Evolutionary conservation across 163 green algal genomes (phyloP).

Genomic region (Smithsoniella earleae): DNA sequence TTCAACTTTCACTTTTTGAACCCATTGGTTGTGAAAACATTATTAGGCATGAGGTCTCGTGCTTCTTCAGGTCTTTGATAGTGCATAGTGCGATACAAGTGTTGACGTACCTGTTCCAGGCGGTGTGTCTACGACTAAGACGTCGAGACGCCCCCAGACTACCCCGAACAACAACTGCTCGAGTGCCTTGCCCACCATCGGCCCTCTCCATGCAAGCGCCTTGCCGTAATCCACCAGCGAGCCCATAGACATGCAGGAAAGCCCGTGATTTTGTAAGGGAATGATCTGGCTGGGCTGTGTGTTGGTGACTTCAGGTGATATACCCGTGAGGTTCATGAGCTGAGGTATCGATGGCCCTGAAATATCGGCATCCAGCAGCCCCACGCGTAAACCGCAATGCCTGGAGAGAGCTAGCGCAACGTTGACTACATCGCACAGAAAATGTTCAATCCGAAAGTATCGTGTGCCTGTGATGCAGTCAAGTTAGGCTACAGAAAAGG

Average conservation of each 20-base stretch:
- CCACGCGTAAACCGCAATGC: conserved; percentile 57
- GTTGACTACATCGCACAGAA: conserved; percentile 61
- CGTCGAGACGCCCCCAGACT: conserved; percentile 74
- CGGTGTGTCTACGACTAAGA: conserved; percentile 92
- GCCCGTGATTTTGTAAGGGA: conserved; percentile 61
- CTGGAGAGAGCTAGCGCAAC: conserved; percentile 71
- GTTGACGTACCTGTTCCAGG: conserved; percentile 53
- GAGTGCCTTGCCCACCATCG: conserved; percentile 77
- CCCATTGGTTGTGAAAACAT: too few relatives aligned
- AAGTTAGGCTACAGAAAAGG: too few relatives aligned
- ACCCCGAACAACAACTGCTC: conserved; percentile 71
- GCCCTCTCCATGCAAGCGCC: conserved; percentile 77
- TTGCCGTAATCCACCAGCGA: conserved; percentile 67
- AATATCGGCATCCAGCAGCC: conserved; percentile 88
- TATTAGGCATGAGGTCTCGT: too few relatives aligned
- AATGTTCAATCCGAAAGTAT: too few relatives aligned
- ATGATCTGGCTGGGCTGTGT: conserved; percentile 42
- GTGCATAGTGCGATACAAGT: too few relatives aligned
- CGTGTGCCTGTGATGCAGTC: too few relatives aligned
- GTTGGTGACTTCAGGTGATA: background rate
- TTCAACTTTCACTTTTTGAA: too few relatives aligned
- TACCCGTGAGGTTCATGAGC: conserved; percentile 75
- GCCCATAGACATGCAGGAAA: conserved; percentile 83
- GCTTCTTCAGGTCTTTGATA: too few relatives aligned
- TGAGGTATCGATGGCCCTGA: conserved; percentile 78